Evolutionary conservation across 306 rosid species (phyloP).

Genomic region (Fragaria nilgerrensis): DNA sequence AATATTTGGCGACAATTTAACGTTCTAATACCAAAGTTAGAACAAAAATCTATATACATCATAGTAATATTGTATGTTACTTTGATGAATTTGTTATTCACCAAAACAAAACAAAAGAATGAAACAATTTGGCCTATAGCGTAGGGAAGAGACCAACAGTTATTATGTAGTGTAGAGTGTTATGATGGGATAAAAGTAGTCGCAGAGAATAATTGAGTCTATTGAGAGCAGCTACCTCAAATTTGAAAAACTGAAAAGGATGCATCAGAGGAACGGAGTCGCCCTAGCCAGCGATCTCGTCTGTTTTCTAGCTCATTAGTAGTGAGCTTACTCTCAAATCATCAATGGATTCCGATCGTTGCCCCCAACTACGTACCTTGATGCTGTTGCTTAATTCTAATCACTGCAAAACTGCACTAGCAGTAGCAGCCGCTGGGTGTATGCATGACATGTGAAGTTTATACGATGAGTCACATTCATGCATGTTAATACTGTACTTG

Average conservation of each 20-base stretch:
- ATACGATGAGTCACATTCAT: no score
- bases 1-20: no score
- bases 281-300: not conserved
- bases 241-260: not conserved
- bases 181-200: not conserved
- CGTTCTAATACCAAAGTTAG: no score
- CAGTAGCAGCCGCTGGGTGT: not conserved
- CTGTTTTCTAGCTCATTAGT: not conserved
- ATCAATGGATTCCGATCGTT: not conserved
- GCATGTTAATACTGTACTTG: no score
- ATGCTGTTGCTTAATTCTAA: not conserved
- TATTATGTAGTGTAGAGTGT: not conserved
- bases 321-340: not conserved
- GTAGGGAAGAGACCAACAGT: slow-evolving; percentile 1
- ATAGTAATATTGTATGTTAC: no score
- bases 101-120: no score
- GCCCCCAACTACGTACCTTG: not conserved
- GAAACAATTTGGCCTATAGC: not conserved
- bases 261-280: slow-evolving; percentile 9
- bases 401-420: not conserved
- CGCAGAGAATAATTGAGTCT: not conserved
- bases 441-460: no score
- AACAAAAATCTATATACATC: no score
- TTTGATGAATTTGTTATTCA: no score
- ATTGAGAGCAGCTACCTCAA: not conserved